Evolutionary conservation across 495 filamentous ascomycete species (phyloP).

Genomic region (Parmelia sp.): DNA sequence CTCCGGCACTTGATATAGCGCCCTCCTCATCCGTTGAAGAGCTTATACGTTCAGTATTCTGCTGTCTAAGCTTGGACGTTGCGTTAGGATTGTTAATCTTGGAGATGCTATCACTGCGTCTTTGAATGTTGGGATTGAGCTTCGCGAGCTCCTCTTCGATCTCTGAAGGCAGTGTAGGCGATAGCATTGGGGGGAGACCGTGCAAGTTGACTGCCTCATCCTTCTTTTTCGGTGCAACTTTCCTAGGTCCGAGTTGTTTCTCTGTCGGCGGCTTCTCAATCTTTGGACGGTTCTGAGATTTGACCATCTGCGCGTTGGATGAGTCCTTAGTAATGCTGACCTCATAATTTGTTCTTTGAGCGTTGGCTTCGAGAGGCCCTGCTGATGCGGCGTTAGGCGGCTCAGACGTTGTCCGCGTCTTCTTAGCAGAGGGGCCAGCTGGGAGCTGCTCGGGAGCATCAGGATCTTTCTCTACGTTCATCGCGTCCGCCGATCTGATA

Average conservation of each 20-base stretch:
- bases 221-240: constrained; percentile 36
- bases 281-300: not conserved
- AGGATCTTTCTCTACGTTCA: constrained; percentile 19
- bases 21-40: constrained; percentile 7
- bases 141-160: constrained; percentile 41
- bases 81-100: not conserved
- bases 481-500: constrained; percentile 26
- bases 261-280: constrained; percentile 3
- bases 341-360: not conserved
- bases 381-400: not conserved
- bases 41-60: not conserved
- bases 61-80: not conserved
- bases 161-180: constrained; percentile 44
- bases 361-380: not conserved
- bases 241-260: constrained; percentile 37
- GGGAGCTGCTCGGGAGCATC: constrained; percentile 33
- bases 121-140: not conserved
- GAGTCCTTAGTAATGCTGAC: not conserved
- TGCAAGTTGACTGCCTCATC: constrained; percentile 14
- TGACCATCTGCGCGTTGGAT: not conserved
- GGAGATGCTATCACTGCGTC: constrained; percentile 1
- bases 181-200: constrained; percentile 37
- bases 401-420: constrained; percentile 25
- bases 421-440: constrained; percentile 27
- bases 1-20: not conserved